These are phyloP conservation scores for Omphalea diandra DNA, from an alignment of 441 rosid species.

Conservation along the genomic window DNA sequence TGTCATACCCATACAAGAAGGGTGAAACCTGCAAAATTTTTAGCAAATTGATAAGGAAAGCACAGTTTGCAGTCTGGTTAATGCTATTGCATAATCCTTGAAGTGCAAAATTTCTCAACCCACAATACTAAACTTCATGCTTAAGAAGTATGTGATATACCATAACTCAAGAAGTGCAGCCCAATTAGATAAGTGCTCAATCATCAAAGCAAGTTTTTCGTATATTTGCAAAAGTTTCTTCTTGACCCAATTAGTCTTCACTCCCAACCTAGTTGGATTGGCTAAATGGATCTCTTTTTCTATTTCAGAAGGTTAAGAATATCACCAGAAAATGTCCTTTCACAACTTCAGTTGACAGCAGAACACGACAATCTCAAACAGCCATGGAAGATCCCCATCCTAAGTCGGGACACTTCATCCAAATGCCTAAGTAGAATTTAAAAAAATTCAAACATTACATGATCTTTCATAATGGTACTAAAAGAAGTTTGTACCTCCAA, in stretches of 20 bases:
- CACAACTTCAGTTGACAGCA: conserved; percentile 2
- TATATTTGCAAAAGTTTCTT: not conserved
- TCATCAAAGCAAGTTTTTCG: not conserved
- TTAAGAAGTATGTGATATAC: not conserved
- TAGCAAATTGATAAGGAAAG: conserved; percentile 9
- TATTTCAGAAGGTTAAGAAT: not conserved
- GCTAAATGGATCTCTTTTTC: not conserved
- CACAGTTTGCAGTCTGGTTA: not conserved
- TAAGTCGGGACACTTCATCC: conserved; percentile 1
- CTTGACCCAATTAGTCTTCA: not conserved
- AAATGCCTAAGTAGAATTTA: not conserved
- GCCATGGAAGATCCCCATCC: not conserved
- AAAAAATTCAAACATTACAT: not conserved
- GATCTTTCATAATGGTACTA: not conserved
- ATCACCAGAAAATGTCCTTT: not conserved
- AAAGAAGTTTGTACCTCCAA: not conserved
- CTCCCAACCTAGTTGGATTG: not conserved
- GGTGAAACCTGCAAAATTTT: conserved; percentile 46
- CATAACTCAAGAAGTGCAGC: not conserved
- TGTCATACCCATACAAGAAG: conserved; percentile 75
- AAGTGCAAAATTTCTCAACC: not conserved
- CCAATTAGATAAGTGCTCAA: not conserved
- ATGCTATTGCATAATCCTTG: not conserved
- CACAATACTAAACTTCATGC: not conserved
- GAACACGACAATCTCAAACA: conserved; percentile 1